A percentile compares a stretch with the other conserved stretches of the same genome.
These are phyloP conservation scores for Saturnispora diversa DNA, from an alignment of 805 yeast species.

Conservation along the genomic window DNA sequence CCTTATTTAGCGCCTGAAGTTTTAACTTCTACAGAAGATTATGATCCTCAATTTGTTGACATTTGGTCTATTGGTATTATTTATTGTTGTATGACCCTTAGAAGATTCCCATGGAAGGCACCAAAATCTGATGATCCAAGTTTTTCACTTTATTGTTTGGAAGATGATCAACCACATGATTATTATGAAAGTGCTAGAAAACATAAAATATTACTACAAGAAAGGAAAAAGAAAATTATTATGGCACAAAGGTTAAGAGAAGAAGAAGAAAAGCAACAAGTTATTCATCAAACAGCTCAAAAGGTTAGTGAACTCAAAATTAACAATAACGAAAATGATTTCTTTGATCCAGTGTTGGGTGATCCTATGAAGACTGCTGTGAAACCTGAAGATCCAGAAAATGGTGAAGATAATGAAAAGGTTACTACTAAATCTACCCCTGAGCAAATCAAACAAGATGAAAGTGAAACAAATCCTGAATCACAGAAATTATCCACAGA, in stretches of 20 bases:
- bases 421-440: background rate
- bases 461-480: background rate
- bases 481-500: no score
- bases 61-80: conserved; percentile 81
- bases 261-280: conserved; percentile 11
- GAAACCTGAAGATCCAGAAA: conserved; percentile 10
- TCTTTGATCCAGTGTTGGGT: conserved; percentile 20
- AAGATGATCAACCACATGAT: conserved; percentile 72
- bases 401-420: background rate
- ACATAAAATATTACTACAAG: conserved; percentile 55
- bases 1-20: conserved; percentile 86
- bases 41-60: conserved; percentile 74
- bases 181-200: conserved; percentile 63
- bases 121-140: conserved; percentile 66
- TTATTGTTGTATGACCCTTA: conserved; percentile 78
- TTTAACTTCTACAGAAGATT: conserved; percentile 40
- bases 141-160: conserved; percentile 53
- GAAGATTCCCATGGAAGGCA: conserved; percentile 83
- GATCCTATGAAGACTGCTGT: conserved; percentile 22
- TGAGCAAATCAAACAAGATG: conserved; percentile 1
- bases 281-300: conserved; percentile 5
- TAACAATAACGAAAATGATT: conserved; percentile 1
- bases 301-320: conserved; percentile 10
- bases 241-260: conserved; percentile 23
- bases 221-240: conserved; percentile 44